Percentiles rank a stretch among this genome's conserved stretches.
Conservation (phyloP, 257 asterid genomes). For the Schizonepeta tenuifolia region DNA sequence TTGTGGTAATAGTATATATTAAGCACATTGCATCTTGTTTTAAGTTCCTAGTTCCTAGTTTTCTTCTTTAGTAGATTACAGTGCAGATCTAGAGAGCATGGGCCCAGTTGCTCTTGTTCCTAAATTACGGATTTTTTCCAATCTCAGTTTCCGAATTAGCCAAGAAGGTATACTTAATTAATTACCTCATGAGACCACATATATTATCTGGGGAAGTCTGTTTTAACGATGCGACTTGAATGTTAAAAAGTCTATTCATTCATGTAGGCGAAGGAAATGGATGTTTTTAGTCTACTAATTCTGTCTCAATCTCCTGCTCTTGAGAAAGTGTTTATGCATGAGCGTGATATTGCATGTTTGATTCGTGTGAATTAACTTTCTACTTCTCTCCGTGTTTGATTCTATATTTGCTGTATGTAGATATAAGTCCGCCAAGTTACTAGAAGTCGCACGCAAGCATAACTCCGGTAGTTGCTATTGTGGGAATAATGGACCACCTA, state of each 20-base stretch:
- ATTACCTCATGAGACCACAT: no score
- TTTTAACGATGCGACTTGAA: conserved; percentile 12
- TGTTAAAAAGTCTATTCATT: conserved; percentile 15
- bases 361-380: neutral
- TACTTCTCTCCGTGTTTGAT: neutral
- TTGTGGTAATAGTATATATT: no score
- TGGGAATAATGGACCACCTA: conserved; percentile 84
- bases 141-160: no score
- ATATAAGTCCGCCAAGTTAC: conserved; percentile 78
- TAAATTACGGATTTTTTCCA: no score
- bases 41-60: no score
- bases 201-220: neutral
- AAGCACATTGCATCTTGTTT: no score
- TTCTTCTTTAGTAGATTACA: no score
- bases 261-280: conserved; percentile 87
- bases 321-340: conserved; percentile 84
- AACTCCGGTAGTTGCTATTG: conserved; percentile 89
- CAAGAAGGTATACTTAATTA: no score
- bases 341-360: conserved; percentile 69
- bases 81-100: no score
- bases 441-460: conserved; percentile 70
- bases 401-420: conserved; percentile 38
- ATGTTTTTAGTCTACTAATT: conserved; percentile 63
- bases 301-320: conserved; percentile 79
- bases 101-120: no score